A percentile compares a stretch with the other conserved stretches of the same genome.
Conservation (phyloP, 805 yeast species). For the Saccharomycopsis synnaedendra region DNA sequence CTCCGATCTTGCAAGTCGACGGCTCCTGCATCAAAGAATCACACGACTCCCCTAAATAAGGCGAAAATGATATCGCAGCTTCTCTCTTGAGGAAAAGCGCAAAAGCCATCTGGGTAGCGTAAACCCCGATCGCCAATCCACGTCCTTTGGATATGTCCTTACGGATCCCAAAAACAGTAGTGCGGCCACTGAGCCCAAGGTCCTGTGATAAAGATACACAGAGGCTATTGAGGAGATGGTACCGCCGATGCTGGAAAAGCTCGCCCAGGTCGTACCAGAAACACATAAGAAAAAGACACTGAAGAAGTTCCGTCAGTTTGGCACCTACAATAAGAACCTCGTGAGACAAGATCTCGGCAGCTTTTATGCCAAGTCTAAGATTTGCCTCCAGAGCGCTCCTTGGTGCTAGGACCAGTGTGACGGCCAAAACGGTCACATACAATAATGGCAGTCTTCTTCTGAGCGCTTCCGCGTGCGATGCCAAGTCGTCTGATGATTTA, state of each 20-base stretch:
- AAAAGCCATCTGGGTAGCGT: constrained; percentile 50
- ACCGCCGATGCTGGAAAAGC: constrained; percentile 65
- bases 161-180: constrained; percentile 30
- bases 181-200: constrained; percentile 54
- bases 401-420: constrained; percentile 36
- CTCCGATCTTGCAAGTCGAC: constrained; percentile 31
- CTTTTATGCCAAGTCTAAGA: constrained; percentile 39
- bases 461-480: background rate
- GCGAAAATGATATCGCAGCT: constrained; percentile 49
- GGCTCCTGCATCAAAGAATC: constrained; percentile 30
- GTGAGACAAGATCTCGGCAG: constrained; percentile 36
- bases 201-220: constrained; percentile 65
- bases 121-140: constrained; percentile 44
- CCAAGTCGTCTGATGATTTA: background rate
- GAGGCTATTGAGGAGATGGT: constrained; percentile 55
- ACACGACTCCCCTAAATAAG: constrained; percentile 52
- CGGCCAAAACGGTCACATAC: constrained; percentile 53
- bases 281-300: constrained; percentile 47
- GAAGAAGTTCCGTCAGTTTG: constrained; percentile 58
- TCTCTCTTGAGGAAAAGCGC: constrained; percentile 57
- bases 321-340: constrained; percentile 62
- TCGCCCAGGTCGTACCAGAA: constrained; percentile 84
- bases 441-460: constrained; percentile 39
- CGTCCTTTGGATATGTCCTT: constrained; percentile 37
- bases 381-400: constrained; percentile 29